phyloP scores from a whole-genome alignment of 2,329 filamentous ascomycete genomes.

The Claviceps purpurea region DNA sequence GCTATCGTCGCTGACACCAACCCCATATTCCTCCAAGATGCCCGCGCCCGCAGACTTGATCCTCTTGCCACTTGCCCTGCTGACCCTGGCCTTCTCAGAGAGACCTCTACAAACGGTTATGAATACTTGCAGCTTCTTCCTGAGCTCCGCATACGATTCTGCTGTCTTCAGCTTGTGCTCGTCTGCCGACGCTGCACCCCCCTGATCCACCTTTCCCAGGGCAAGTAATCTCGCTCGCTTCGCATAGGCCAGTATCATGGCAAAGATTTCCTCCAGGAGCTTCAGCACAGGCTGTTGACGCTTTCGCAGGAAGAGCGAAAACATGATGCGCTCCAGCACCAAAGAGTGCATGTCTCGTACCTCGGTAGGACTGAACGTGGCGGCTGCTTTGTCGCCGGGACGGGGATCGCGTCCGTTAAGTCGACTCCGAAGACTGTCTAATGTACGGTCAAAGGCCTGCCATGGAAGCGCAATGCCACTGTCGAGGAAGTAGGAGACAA shows the following conservation, averaged over 20 bases:
- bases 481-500: slow-evolving; percentile 71
- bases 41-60: slow-evolving; percentile 3
- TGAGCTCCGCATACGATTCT: slow-evolving; percentile 50
- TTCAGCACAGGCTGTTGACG: slow-evolving; percentile 60
- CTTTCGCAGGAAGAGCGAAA: slow-evolving; percentile 58
- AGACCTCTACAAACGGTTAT: slow-evolving; percentile 57
- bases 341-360: slow-evolving; percentile 59
- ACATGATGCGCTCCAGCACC: slow-evolving; percentile 62
- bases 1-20: slow-evolving; percentile 33
- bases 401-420: slow-evolving; percentile 31
- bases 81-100: slow-evolving; percentile 44
- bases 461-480: slow-evolving; percentile 62
- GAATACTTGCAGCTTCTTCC: slow-evolving; percentile 61
- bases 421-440: slow-evolving; percentile 48
- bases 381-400: slow-evolving; percentile 17
- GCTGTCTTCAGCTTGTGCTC: slow-evolving; percentile 11
- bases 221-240: slow-evolving; percentile 29
- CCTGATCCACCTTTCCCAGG: slow-evolving; percentile 16
- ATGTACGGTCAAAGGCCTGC: slow-evolving; percentile 52
- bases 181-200: not conserved
- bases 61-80: slow-evolving; percentile 14
- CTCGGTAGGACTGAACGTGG: slow-evolving; percentile 43
- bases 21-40: slow-evolving; percentile 18
- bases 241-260: slow-evolving; percentile 58
- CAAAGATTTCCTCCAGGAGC: slow-evolving; percentile 66